phyloP scores from a whole-genome alignment of 73 alveolate genomes.

The Diophrys appendiculata region DNA sequence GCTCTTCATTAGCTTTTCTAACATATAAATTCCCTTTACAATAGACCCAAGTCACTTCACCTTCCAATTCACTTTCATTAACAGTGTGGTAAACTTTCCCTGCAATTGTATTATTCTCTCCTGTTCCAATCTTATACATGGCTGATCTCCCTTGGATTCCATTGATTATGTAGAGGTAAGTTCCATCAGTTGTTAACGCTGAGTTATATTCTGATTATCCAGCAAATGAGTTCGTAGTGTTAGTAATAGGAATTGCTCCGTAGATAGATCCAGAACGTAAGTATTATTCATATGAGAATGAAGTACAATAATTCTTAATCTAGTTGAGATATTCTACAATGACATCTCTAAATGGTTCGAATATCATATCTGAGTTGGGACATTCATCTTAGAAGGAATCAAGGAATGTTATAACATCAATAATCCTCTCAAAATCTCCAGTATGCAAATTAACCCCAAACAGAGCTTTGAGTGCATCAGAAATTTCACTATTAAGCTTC shows the following conservation, averaged over 20 bases:
- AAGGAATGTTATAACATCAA: constrained; percentile 32
- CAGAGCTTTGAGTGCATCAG: constrained; percentile 26
- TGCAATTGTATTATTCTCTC: constrained; percentile 73
- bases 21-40: constrained; percentile 76
- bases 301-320: constrained; percentile 41
- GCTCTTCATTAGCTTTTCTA: constrained; percentile 67
- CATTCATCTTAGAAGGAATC: constrained; percentile 46
- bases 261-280: constrained; percentile 54
- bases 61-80: constrained; percentile 71
- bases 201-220: constrained; percentile 49
- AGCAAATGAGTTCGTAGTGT: constrained; percentile 44
- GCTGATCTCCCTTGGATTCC: constrained; percentile 74
- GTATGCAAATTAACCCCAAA: constrained; percentile 31
- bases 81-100: constrained; percentile 78
- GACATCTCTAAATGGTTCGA: constrained; percentile 8
- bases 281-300: constrained; percentile 32
- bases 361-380: constrained; percentile 44
- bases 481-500: constrained; percentile 11
- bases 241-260: constrained; percentile 69
- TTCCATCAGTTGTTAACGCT: constrained; percentile 81
- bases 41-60: constrained; percentile 81
- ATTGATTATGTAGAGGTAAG: constrained; percentile 64
- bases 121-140: constrained; percentile 87
- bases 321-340: constrained; percentile 23
- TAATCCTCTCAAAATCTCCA: constrained; percentile 36